Evolutionary conservation across 2,329 filamentous ascomycete genomes (phyloP).

Genomic region (Penicillium hesseltinei): DNA sequence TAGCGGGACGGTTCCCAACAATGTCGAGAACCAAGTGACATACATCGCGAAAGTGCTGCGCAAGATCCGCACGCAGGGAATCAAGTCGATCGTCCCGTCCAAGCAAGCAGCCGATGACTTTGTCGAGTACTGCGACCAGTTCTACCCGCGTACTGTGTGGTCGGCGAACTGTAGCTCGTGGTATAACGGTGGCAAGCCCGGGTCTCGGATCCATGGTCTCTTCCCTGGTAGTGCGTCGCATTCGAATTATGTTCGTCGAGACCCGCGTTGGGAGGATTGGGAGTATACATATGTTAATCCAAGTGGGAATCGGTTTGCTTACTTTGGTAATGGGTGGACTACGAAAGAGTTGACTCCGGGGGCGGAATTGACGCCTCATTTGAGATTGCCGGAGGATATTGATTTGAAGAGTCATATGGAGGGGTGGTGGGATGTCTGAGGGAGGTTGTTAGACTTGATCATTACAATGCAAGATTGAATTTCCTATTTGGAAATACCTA

Average conservation of each 20-base stretch:
- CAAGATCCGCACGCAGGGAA: constrained; percentile 65
- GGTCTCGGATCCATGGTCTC: constrained; percentile 63
- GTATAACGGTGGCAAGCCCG: constrained; percentile 67
- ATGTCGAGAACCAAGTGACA: constrained; percentile 63
- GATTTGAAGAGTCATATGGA: constrained; percentile 65
- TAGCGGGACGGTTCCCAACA: constrained; percentile 66
- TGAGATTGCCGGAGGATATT: constrained; percentile 55
- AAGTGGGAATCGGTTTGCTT: constrained; percentile 49
- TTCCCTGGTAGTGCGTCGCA: constrained; percentile 69
- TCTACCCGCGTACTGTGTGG: constrained; percentile 52
- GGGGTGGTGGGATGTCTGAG: constrained; percentile 60
- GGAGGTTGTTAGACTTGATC: neutral
- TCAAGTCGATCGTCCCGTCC: constrained; percentile 59
- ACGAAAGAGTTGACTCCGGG: constrained; percentile 55
- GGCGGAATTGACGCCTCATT: constrained; percentile 63
- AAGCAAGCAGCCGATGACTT: constrained; percentile 61
- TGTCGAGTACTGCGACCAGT: constrained; percentile 46
- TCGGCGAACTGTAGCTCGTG: constrained; percentile 62
- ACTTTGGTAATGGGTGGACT: constrained; percentile 68
- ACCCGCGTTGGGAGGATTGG: constrained; percentile 60
- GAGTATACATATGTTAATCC: constrained; percentile 51
- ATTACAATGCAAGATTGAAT: neutral
- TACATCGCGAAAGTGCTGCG: constrained; percentile 67
- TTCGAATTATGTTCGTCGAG: constrained; percentile 56
- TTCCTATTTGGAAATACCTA: neutral